A percentile compares a stretch with the other conserved stretches of the same genome.
phyloP scores from a whole-genome alignment of 1,139 yeast species.

The Protomyces inouyei region DNA sequence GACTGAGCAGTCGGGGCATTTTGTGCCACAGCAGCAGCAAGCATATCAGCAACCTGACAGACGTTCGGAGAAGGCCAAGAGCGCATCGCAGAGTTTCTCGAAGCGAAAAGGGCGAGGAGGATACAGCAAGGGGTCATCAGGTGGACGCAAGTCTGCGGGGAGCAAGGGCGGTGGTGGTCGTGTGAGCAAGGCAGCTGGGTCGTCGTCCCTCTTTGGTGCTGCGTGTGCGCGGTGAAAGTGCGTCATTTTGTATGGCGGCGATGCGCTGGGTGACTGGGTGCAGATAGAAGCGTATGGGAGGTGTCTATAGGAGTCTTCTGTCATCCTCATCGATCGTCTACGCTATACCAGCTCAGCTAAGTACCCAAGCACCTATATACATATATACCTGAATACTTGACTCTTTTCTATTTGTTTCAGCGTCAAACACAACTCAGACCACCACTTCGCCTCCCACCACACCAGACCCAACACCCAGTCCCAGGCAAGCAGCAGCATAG shows the following conservation, averaged over 20 bases:
- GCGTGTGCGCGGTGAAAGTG: neutral
- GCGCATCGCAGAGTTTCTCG: neutral
- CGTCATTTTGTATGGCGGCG: neutral
- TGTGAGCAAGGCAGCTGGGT: neutral
- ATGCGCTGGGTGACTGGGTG: too few species aligned
- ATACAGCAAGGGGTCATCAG: too few species aligned
- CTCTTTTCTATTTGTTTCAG: too few species aligned
- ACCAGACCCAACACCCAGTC: neutral
- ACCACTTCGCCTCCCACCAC: neutral
- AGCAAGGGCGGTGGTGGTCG: slow-evolving; percentile 4
- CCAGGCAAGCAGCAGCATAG: too few species aligned
- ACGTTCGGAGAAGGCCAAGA: neutral
- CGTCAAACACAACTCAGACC: neutral
- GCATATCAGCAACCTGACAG: neutral
- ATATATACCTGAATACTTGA: too few species aligned
- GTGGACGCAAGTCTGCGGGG: neutral
- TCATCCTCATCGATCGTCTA: too few species aligned
- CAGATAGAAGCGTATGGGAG: too few species aligned
- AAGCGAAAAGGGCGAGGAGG: neutral
- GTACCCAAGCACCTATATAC: too few species aligned
- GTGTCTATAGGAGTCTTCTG: too few species aligned
- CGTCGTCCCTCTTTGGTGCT: neutral
- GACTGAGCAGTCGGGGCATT: neutral
- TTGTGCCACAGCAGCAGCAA: neutral
- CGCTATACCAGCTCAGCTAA: too few species aligned